These are phyloP conservation scores for Epichloe sylvatica DNA, from an alignment of 2,329 filamentous ascomycete genomes.

Conservation along the genomic window DNA sequence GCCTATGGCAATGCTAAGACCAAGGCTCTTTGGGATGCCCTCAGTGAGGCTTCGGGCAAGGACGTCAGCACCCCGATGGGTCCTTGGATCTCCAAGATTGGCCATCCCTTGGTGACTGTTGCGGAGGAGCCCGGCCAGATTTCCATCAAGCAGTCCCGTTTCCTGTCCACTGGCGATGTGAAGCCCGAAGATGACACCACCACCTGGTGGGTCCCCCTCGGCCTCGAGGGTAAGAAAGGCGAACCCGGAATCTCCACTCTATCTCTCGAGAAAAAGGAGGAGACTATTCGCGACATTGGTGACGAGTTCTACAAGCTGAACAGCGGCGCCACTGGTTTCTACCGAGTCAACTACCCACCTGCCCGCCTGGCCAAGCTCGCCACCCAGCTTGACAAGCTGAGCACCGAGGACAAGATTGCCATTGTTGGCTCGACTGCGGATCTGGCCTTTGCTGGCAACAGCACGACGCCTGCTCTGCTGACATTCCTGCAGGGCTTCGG, in stretches of 20 bases:
- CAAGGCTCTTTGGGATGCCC: conserved; percentile 75
- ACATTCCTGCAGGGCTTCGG: conserved; percentile 76
- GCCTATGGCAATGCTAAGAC: conserved; percentile 85
- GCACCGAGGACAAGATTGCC: conserved; percentile 80
- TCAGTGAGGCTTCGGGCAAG: conserved; percentile 75
- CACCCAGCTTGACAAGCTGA: conserved; percentile 60
- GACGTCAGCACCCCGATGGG: conserved; percentile 83
- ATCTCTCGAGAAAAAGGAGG: conserved; percentile 60
- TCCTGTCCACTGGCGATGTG: conserved; percentile 82
- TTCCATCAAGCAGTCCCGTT: conserved; percentile 70
- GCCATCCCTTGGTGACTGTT: conserved; percentile 80
- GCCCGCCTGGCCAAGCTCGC: conserved; percentile 68
- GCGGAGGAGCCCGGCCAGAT: conserved; percentile 74
- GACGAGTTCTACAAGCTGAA: conserved; percentile 89
- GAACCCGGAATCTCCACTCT: conserved; percentile 47
- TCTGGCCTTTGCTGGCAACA: conserved; percentile 74
- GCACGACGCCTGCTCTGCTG: conserved; percentile 66
- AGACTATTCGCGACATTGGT: conserved; percentile 61
- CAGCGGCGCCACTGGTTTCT: conserved; percentile 73
- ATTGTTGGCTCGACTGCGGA: conserved; percentile 82
- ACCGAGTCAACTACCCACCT: conserved; percentile 87
- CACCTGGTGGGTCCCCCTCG: conserved; percentile 94
- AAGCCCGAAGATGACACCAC: conserved; percentile 84
- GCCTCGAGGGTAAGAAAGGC: conserved; percentile 61
- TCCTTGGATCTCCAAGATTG: conserved; percentile 90